These are phyloP conservation scores for Malus asiatica DNA, from an alignment of 306 rosid genomes.

Conservation along the genomic window DNA sequence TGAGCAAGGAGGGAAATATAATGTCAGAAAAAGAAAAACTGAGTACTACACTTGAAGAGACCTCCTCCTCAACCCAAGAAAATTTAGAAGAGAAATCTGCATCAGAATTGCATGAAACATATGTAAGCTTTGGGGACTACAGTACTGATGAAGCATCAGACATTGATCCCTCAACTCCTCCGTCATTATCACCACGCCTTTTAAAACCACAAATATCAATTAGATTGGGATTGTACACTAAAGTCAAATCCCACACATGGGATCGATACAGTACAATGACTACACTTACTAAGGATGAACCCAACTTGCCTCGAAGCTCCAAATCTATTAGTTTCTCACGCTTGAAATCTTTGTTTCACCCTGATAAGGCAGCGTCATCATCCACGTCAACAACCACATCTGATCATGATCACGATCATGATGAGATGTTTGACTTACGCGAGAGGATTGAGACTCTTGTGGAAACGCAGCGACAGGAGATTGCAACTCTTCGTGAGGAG, in stretches of 20 bases:
- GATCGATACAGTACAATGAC: no score
- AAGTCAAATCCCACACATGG: no score
- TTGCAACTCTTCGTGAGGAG: neutral
- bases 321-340: no score
- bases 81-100: neutral
- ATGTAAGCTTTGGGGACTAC: neutral
- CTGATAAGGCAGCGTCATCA: no score
- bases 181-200: no score
- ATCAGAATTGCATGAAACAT: neutral
- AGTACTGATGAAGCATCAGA: neutral
- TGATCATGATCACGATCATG: neutral
- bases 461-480: neutral
- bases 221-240: no score
- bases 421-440: neutral
- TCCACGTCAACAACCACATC: neutral
- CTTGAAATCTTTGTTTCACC: no score
- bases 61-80: neutral
- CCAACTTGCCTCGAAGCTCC: no score
- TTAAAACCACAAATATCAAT: no score
- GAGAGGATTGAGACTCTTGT: neutral
- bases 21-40: neutral
- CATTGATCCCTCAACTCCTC: neutral
- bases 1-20: no score
- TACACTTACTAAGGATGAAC: no score
- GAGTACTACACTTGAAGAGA: neutral